Conservation (phyloP, 768 basidiomycete genomes). For the Hebeloma cylindrosporum region DNA sequence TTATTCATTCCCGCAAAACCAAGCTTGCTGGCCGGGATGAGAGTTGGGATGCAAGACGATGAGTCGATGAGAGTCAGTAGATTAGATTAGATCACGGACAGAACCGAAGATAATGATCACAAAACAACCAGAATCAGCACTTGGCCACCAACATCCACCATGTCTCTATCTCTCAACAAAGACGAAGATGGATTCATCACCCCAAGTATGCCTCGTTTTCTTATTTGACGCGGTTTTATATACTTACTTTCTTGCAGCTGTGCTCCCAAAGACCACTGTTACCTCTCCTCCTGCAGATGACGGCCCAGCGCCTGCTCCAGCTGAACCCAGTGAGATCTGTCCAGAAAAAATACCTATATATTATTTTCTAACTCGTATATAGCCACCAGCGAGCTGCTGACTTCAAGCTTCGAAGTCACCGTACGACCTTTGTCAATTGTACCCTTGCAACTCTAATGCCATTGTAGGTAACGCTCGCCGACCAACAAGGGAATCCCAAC, state of each 20-base stretch:
- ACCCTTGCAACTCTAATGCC: conserved; percentile 6
- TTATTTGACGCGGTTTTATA: conserved; percentile 12
- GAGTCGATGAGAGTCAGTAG: no score
- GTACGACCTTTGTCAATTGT: no score
- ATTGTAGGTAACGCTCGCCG: conserved; percentile 89
- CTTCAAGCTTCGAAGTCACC: conserved; percentile 81
- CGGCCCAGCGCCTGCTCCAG: conserved; percentile 23
- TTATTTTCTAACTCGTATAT: background rate
- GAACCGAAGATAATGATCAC: conserved; percentile 23
- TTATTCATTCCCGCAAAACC: no score
- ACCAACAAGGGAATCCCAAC: conserved; percentile 93
- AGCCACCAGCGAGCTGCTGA: conserved; percentile 61
- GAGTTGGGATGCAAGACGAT: no score
- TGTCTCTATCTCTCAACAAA: conserved; percentile 41
- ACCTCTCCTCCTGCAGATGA: conserved; percentile 18
- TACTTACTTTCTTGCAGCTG: conserved; percentile 17
- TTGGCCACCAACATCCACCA: conserved; percentile 12
- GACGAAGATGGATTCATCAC: conserved; percentile 82
- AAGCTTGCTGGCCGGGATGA: no score
- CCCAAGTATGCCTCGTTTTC: conserved; percentile 41
- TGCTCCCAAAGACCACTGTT: conserved; percentile 24
- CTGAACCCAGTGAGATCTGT: conserved; percentile 24
- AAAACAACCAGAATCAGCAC: conserved; percentile 3
- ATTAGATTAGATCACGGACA: conserved; percentile 25
- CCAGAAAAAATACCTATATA: background rate